Conservation (phyloP, 139 green algal species). For the Ettlia oleoabundans region DNA sequence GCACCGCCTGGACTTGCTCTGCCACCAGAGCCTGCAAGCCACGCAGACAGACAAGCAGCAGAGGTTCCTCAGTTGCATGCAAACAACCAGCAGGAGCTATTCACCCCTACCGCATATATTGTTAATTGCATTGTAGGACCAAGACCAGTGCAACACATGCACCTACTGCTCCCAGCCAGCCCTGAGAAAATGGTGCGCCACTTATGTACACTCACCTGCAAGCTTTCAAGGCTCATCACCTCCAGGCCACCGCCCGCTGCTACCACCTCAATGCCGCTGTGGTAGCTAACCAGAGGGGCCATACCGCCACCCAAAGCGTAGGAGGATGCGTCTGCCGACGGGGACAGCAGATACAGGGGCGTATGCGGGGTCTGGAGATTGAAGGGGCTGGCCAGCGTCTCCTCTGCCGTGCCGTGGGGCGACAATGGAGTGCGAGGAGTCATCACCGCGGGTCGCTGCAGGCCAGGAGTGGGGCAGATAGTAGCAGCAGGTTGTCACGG, state of each 20-base stretch:
- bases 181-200: too few species aligned
- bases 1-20: slow-evolving; percentile 26
- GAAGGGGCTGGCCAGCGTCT: not conserved
- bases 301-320: not conserved
- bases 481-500: not conserved
- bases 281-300: not conserved
- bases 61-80: not conserved
- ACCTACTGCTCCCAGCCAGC: too few species aligned
- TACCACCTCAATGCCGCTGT: not conserved
- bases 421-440: slow-evolving; percentile 18
- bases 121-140: not conserved
- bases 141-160: too few species aligned
- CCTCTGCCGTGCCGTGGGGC: not conserved
- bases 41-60: not conserved
- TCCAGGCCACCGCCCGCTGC: not conserved
- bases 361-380: slow-evolving; percentile 15
- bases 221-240: slow-evolving; percentile 5
- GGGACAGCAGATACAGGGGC: slow-evolving; percentile 9
- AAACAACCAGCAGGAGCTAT: too few species aligned
- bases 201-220: slow-evolving; percentile 37
- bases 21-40: slow-evolving; percentile 27
- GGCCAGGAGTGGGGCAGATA: too few species aligned
- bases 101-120: too few species aligned
- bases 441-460: slow-evolving; percentile 35
- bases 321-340: not conserved